These are phyloP conservation scores for Nicotiana obtusifolia DNA, from an alignment of 257 asterid genomes.

Conservation along the genomic window DNA sequence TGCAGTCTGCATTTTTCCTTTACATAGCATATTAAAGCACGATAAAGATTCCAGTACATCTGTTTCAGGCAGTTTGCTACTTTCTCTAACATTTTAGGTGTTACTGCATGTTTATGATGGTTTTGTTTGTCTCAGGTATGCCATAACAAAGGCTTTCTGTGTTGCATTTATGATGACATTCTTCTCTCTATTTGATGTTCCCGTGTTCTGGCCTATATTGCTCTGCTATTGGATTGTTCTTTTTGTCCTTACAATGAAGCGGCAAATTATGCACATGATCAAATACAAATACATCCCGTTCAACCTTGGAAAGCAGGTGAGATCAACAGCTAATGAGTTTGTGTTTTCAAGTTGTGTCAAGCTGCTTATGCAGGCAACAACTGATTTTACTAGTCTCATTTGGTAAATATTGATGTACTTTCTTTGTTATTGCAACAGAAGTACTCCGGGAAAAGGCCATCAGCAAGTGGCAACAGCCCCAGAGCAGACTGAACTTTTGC, in stretches of 20 bases:
- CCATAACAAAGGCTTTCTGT: constrained; percentile 71
- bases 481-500: constrained; percentile 11
- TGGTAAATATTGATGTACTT: background rate
- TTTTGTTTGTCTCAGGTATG: constrained; percentile 55
- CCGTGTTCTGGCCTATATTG: constrained; percentile 85
- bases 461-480: constrained; percentile 4
- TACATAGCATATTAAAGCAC: background rate
- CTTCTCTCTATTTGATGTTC: constrained; percentile 80
- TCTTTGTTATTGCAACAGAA: constrained; percentile 8
- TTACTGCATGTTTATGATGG: background rate
- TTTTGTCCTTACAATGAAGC: background rate
- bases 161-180: constrained; percentile 71
- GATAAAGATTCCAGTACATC: background rate
- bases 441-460: constrained; percentile 5
- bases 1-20: background rate
- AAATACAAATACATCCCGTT: constrained; percentile 44
- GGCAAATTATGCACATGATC: constrained; percentile 13
- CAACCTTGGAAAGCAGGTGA: constrained; percentile 75
- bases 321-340: background rate
- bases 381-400: background rate
- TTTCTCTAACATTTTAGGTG: background rate
- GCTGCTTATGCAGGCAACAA: background rate
- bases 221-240: constrained; percentile 49
- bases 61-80: background rate
- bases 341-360: background rate